Evolutionary conservation across 495 filamentous ascomycete species (phyloP).

Genomic region (Collariella sp.): DNA sequence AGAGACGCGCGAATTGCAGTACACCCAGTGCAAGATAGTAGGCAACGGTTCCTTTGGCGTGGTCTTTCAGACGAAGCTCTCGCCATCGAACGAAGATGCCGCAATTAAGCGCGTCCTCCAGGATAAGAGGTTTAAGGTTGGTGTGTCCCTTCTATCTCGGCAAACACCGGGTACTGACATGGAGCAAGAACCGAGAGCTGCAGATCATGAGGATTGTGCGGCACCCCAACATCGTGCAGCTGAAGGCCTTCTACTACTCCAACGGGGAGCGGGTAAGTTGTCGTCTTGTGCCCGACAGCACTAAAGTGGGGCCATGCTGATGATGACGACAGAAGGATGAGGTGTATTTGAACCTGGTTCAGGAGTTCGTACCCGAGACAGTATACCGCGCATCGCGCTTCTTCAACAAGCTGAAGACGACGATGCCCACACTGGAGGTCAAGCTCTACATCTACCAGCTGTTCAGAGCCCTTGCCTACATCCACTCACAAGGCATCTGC

Average conservation of each 20-base stretch:
- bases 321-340: constrained; percentile 74
- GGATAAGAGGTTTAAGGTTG: constrained; percentile 97
- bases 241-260: constrained; percentile 99
- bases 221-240: constrained; percentile 96
- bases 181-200: constrained; percentile 81
- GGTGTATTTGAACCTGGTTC: constrained; percentile 95
- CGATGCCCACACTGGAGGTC: constrained; percentile 97
- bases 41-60: constrained; percentile 98
- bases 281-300: not conserved
- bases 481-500: constrained; percentile 98
- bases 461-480: constrained; percentile 95
- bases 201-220: constrained; percentile 99
- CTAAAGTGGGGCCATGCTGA: constrained; percentile 11
- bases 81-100: constrained; percentile 92
- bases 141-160: not conserved
- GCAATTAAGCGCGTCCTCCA: constrained; percentile 98
- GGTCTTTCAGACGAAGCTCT: constrained; percentile 97
- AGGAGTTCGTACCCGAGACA: constrained; percentile 97
- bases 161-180: constrained; percentile 29
- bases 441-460: constrained; percentile 99
- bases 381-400: constrained; percentile 97
- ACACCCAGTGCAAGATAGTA: constrained; percentile 99
- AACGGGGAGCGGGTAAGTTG: constrained; percentile 95
- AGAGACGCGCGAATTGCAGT: constrained; percentile 91
- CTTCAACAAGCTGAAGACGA: constrained; percentile 99